Conservation (phyloP, 306 rosid genomes). For the Lotus japonicus region DNA sequence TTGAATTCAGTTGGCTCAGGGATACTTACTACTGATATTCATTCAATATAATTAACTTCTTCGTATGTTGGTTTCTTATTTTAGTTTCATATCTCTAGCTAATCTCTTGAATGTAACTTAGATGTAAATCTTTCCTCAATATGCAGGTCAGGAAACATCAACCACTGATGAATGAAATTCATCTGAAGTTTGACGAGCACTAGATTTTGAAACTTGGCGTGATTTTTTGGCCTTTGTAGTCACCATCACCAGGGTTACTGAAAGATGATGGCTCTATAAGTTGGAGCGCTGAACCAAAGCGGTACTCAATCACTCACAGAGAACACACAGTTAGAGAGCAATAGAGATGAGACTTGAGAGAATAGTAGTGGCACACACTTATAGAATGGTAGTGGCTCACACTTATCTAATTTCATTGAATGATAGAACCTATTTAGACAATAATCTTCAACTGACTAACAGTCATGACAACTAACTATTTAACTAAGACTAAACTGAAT, state of each 20-base stretch:
- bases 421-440: too few relatives aligned
- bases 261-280: background rate
- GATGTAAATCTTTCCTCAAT: slow-evolving; percentile 10
- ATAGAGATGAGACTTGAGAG: too few relatives aligned
- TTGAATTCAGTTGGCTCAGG: background rate
- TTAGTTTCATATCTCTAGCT: slow-evolving; percentile 5
- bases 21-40: background rate
- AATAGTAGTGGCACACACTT: too few relatives aligned
- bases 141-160: slow-evolving; percentile 81
- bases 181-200: slow-evolving; percentile 60
- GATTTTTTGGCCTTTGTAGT: background rate
- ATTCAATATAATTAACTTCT: background rate
- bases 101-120: background rate
- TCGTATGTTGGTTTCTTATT: background rate
- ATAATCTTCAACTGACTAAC: too few relatives aligned
- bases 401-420: too few relatives aligned
- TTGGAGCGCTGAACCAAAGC: too few relatives aligned
- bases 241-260: background rate
- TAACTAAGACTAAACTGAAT: too few relatives aligned
- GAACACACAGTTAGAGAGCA: too few relatives aligned
- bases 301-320: too few relatives aligned
- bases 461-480: too few relatives aligned
- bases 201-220: slow-evolving; percentile 18
- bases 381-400: too few relatives aligned
- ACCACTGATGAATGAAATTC: slow-evolving; percentile 51